Evolutionary conservation across 768 basidiomycete species (phyloP).

Genomic region (Gymnopilus dilepis): DNA sequence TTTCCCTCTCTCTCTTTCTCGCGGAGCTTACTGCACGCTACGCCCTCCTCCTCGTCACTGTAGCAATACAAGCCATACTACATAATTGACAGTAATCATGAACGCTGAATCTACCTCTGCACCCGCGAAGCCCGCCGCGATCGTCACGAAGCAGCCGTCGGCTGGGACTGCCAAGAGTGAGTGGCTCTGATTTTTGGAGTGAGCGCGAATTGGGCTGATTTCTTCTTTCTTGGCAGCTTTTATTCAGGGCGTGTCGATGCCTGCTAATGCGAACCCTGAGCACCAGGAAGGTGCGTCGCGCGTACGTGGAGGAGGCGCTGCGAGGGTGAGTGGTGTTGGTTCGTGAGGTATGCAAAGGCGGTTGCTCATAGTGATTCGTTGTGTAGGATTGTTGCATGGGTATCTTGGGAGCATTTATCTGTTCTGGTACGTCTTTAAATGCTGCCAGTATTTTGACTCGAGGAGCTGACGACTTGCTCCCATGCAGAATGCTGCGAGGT

Average conservation of each 20-base stretch:
- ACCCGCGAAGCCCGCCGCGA: neutral
- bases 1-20: neutral
- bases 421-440: constrained; percentile 11
- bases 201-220: too few species aligned
- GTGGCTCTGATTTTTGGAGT: too few species aligned
- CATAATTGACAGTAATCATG: neutral
- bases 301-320: constrained; percentile 20
- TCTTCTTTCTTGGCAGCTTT: constrained; percentile 9
- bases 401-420: constrained; percentile 18
- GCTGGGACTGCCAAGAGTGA: constrained; percentile 12
- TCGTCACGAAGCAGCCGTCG: constrained; percentile 14
- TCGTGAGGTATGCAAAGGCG: neutral
- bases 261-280: constrained; percentile 17
- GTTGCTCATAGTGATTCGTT: neutral
- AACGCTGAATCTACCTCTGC: neutral
- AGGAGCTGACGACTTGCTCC: neutral
- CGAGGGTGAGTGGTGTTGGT: constrained; percentile 8
- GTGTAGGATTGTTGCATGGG: constrained; percentile 24
- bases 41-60: too few species aligned
- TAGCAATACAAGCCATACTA: too few species aligned
- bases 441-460: neutral
- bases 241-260: constrained; percentile 23
- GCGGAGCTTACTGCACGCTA: too few species aligned
- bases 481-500: constrained; percentile 20
- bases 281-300: constrained; percentile 17